Percentiles rank a stretch among this genome's conserved stretches.
Conservation (phyloP, 805 yeast species). For the Ogataea thermomethanolica region DNA sequence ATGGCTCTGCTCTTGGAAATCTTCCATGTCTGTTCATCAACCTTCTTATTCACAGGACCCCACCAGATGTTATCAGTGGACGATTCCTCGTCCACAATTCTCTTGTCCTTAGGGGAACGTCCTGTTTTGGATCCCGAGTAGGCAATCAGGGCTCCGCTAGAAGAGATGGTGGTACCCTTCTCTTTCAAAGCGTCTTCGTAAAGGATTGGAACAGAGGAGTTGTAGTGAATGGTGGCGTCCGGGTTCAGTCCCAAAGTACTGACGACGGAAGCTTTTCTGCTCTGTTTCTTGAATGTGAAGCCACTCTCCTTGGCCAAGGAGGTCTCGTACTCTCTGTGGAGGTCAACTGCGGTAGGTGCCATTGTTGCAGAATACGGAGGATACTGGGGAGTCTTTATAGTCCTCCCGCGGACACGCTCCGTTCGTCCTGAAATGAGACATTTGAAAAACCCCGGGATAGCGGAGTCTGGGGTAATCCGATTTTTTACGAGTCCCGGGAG, state of each 20-base stretch:
- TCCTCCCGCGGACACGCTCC: slow-evolving; percentile 5
- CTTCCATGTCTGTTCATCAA: slow-evolving; percentile 90
- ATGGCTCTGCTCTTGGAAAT: slow-evolving; percentile 95
- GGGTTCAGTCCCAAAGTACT: slow-evolving; percentile 46
- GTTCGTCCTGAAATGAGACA: slow-evolving; percentile 11
- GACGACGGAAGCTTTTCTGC: slow-evolving; percentile 31
- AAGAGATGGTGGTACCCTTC: slow-evolving; percentile 84
- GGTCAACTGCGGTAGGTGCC: slow-evolving; percentile 41
- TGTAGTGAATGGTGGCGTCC: slow-evolving; percentile 74
- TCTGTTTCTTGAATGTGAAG: slow-evolving; percentile 24
- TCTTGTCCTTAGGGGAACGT: slow-evolving; percentile 96
- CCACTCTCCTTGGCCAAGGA: slow-evolving; percentile 22
- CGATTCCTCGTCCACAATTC: slow-evolving; percentile 92
- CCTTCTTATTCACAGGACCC: slow-evolving; percentile 98
- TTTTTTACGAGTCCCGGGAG: slow-evolving; percentile 6
- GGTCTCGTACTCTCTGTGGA: slow-evolving; percentile 30
- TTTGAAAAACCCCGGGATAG: slow-evolving; percentile 9
- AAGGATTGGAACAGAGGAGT: slow-evolving; percentile 87
- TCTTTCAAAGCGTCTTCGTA: slow-evolving; percentile 94
- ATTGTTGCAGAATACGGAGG: slow-evolving; percentile 18
- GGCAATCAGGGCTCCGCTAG: slow-evolving; percentile 94
- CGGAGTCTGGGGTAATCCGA: slow-evolving; percentile 15
- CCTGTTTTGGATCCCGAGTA: slow-evolving; percentile 96
- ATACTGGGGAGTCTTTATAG: slow-evolving; percentile 1
- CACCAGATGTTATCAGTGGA: slow-evolving; percentile 90